Evolutionary conservation across 306 rosid genomes (phyloP), one percentile per base, ranked within the genome.

Genomic region (Vigna unguiculata): DNA sequence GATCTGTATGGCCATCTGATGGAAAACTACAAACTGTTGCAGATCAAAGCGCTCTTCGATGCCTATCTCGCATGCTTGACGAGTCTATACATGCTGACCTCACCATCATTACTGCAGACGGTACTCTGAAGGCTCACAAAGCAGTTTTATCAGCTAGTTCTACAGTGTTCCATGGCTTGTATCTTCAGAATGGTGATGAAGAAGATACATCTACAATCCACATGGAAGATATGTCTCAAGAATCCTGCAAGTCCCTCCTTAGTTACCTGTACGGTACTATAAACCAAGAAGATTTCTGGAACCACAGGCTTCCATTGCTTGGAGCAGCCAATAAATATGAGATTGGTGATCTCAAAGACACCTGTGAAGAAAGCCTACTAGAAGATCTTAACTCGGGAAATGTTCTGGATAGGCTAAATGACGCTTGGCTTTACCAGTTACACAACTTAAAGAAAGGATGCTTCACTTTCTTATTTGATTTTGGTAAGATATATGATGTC

Each of bases 121-220:
- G 96, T 51, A 74, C 84, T 16, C 82, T 93, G 62, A 82, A 68
- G 69, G 91, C 97, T 67, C 96, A 90, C 63, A 88, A 86, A 78
- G 93, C 96, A 58, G 68, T 93, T 77, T 57, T 93, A 38, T 88
- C 97, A 0, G 92, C 90, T 63, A 88, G 88, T 75, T 93, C 96
- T 69, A 84, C 88, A 0, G 87, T 87, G 69, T 88, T 92, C 78
- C 75, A 63, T 25, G 82, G 87, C 83, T 86, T 85, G 85, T 89
- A 87, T 69, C 85, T 22, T 79, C 84, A 80, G 62, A 19, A 83
- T 72, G 83, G 84, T 20, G 74, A 76, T 13, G 90, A 89, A 46
- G 85, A 86, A 51, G 89, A 87, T 71, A 86, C 91, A n/a, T 87
- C 87, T 17, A 82, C 71, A 2, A 86, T 93, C 75, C 79, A 83